phyloP scores from a whole-genome alignment of 2,329 filamentous ascomycete species.

The Phialocephala subalpina region DNA sequence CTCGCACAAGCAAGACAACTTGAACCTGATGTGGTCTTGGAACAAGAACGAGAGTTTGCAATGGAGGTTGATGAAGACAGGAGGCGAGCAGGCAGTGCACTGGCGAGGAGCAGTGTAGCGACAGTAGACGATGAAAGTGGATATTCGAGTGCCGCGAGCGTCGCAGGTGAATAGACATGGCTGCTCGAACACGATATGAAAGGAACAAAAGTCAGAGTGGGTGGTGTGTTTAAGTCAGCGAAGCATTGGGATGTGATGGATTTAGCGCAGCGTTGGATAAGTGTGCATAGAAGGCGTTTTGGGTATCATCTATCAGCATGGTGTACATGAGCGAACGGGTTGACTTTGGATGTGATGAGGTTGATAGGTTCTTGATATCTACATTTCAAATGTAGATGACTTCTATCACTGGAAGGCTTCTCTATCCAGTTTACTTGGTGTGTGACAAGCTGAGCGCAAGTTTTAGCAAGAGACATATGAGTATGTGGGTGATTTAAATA shows the following conservation, averaged over 20 bases:
- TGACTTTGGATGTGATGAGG: neutral
- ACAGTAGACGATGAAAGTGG: neutral
- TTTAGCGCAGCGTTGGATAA: neutral
- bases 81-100: neutral
- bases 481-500: too few species aligned
- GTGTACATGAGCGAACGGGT: neutral
- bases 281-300: neutral
- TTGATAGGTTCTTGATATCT: neutral
- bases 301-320: neutral
- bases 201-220: neutral
- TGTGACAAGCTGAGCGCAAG: too few species aligned
- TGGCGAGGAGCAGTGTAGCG: neutral
- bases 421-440: too few species aligned
- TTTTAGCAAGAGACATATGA: too few species aligned
- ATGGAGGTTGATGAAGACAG: conserved; percentile 19
- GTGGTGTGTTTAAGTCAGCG: neutral
- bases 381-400: neutral
- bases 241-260: neutral
- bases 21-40: conserved; percentile 29
- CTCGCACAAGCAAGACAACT: conserved; percentile 29
- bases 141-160: neutral
- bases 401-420: too few species aligned
- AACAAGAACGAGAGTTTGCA: conserved; percentile 33
- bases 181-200: neutral
- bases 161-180: neutral